Conservation (phyloP, 2,329 filamentous ascomycete genomes). For the Diaporthe capsici region DNA sequence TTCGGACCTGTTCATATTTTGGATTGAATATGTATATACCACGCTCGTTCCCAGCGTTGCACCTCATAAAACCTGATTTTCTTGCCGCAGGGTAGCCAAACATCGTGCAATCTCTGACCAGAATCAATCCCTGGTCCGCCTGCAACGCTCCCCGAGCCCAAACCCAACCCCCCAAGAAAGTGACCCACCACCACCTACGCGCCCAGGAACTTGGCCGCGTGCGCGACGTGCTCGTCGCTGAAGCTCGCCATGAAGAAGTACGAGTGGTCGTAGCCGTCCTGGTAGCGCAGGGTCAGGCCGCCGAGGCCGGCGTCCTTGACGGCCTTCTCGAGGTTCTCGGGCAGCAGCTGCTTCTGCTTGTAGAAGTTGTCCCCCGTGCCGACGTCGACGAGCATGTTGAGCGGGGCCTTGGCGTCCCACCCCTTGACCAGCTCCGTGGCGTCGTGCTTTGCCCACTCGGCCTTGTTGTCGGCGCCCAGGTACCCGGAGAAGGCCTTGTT, state of each 20-base stretch:
- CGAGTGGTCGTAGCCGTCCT: slow-evolving; percentile 94
- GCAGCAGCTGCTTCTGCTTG: slow-evolving; percentile 91
- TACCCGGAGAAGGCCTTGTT: slow-evolving; percentile 96
- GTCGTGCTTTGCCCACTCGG: slow-evolving; percentile 90
- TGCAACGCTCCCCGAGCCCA: neutral
- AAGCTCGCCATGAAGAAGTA: slow-evolving; percentile 98
- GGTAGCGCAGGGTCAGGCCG: slow-evolving; percentile 85
- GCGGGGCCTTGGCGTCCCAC: slow-evolving; percentile 73
- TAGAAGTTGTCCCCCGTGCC: slow-evolving; percentile 98
- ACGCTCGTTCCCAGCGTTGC: slow-evolving; percentile 34
- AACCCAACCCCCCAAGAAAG: neutral
- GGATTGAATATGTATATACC: slow-evolving; percentile 34
- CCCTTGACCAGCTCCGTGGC: slow-evolving; percentile 88
- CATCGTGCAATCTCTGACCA: neutral
- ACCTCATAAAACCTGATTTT: slow-evolving; percentile 7
- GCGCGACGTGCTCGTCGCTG: slow-evolving; percentile 89
- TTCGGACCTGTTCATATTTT: slow-evolving; percentile 20
- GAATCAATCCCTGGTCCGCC: neutral
- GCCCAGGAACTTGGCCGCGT: slow-evolving; percentile 86
- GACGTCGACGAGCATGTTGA: slow-evolving; percentile 90
- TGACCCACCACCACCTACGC: slow-evolving; percentile 43
- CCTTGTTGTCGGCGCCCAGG: slow-evolving; percentile 78
- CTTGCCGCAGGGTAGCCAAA: slow-evolving; percentile 5
- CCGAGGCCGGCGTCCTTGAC: slow-evolving; percentile 81
- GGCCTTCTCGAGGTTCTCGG: slow-evolving; percentile 90